Percentiles rank a stretch among this genome's conserved stretches.
Conservation (phyloP, 139 green algal genomes). For the Astrephomene gubernaculifera region DNA sequence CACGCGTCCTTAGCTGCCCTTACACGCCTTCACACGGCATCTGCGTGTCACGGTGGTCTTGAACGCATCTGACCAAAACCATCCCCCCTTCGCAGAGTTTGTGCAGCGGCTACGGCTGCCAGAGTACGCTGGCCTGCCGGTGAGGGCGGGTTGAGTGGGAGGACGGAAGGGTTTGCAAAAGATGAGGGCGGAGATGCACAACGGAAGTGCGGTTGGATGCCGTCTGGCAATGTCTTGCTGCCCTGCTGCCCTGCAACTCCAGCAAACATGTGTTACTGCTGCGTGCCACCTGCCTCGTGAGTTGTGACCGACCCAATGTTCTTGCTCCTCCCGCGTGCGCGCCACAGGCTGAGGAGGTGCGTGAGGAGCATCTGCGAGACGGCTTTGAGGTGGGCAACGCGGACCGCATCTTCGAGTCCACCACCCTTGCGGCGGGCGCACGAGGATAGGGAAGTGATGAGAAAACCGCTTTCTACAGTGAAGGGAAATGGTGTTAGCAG, state of each 20-base stretch:
- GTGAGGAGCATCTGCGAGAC: conserved; percentile 81
- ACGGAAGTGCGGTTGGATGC: too few species aligned
- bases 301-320: too few species aligned
- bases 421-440: conserved; percentile 49
- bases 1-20: too few species aligned
- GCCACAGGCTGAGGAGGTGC: conserved; percentile 6
- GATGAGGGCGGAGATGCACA: too few species aligned
- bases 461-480: not conserved
- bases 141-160: not conserved
- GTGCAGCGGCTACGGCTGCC: conserved; percentile 27
- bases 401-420: conserved; percentile 88
- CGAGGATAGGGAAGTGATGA: not conserved
- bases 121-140: not conserved
- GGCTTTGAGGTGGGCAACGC: conserved; percentile 88
- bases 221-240: too few species aligned
- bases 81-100: conserved; percentile 38
- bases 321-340: too few species aligned
- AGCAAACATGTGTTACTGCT: too few species aligned
- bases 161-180: not conserved
- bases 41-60: too few species aligned
- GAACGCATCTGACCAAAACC: too few species aligned
- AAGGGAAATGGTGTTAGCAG: not conserved
- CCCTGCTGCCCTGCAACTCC: too few species aligned
- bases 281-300: too few species aligned
- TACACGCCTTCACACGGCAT: too few species aligned